phyloP scores from a whole-genome alignment of 2,329 filamentous ascomycete species.

The Elsinoe batatas region DNA sequence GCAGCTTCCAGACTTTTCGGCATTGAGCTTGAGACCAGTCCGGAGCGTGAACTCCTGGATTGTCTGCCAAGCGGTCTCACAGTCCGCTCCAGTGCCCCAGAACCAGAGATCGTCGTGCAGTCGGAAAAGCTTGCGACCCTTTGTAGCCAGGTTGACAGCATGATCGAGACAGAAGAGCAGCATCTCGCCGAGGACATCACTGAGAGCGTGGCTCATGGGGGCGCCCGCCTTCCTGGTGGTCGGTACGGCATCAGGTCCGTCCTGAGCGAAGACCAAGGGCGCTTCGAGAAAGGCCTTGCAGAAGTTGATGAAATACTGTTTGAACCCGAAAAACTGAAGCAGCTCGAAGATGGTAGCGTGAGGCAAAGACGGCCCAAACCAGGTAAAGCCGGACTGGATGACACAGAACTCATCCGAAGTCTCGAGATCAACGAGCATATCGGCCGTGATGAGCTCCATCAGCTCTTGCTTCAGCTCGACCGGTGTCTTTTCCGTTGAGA shows the following conservation, averaged over 20 bases:
- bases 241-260: constrained; percentile 37
- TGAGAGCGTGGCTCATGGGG: constrained; percentile 50
- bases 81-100: constrained; percentile 47
- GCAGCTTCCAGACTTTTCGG: constrained; percentile 47
- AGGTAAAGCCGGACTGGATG: constrained; percentile 49
- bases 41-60: constrained; percentile 45
- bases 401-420: constrained; percentile 43
- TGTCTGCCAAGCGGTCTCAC: constrained; percentile 50
- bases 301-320: constrained; percentile 47
- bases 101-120: constrained; percentile 60
- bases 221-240: constrained; percentile 46
- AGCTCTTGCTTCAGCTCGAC: constrained; percentile 46
- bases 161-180: constrained; percentile 57
- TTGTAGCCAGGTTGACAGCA: constrained; percentile 49
- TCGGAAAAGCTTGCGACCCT: constrained; percentile 48
- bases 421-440: constrained; percentile 42
- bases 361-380: constrained; percentile 48
- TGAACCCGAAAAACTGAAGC: constrained; percentile 50
- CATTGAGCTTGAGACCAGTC: constrained; percentile 50
- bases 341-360: constrained; percentile 51
- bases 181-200: constrained; percentile 50
- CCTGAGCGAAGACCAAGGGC: constrained; percentile 48
- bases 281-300: constrained; percentile 51
- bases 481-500: constrained; percentile 30
- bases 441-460: constrained; percentile 47